phyloP scores from a whole-genome alignment of 2,329 filamentous ascomycete species.

The Colletotrichum tabaci region DNA sequence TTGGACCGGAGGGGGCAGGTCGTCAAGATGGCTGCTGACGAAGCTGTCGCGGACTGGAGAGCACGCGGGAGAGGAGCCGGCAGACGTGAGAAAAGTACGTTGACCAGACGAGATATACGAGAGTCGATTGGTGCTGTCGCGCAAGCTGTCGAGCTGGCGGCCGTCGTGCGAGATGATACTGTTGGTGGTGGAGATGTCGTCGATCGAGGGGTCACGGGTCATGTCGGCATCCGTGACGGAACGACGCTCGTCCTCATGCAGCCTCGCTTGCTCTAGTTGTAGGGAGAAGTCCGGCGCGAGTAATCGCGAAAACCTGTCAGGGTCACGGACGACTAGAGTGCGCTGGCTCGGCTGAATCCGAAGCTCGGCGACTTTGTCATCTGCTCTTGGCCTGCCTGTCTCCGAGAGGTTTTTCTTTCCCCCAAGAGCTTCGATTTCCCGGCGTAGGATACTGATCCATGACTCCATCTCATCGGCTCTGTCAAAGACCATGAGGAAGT shows the following conservation, averaged over 20 bases:
- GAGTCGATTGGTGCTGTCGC: constrained; percentile 70
- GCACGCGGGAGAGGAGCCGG: constrained; percentile 69
- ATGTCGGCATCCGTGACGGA: constrained; percentile 47
- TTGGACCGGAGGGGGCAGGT: constrained; percentile 45
- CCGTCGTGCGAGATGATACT: constrained; percentile 73
- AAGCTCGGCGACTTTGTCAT: constrained; percentile 53
- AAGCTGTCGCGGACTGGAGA: constrained; percentile 71
- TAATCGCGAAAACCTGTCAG: constrained; percentile 61
- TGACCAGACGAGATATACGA: constrained; percentile 75
- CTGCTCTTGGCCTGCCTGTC: constrained; percentile 67
- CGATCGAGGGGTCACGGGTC: constrained; percentile 60
- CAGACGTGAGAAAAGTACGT: constrained; percentile 72
- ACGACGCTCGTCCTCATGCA: constrained; percentile 46
- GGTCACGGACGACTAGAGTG: constrained; percentile 63
- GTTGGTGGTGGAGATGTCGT: constrained; percentile 71
- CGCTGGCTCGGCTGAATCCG: constrained; percentile 61
- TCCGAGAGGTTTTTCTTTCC: constrained; percentile 76
- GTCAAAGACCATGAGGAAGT: constrained; percentile 81
- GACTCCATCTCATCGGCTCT: constrained; percentile 81
- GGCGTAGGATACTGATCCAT: constrained; percentile 79
- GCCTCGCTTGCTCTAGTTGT: constrained; percentile 46
- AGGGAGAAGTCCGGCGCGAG: constrained; percentile 55
- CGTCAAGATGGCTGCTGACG: constrained; percentile 49
- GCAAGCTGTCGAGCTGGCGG: constrained; percentile 69
- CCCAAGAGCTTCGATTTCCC: constrained; percentile 79